Evolutionary conservation across 257 asterid genomes (phyloP), one percentile per base, ranked within the genome.

Genomic region (Solanum phureja): DNA sequence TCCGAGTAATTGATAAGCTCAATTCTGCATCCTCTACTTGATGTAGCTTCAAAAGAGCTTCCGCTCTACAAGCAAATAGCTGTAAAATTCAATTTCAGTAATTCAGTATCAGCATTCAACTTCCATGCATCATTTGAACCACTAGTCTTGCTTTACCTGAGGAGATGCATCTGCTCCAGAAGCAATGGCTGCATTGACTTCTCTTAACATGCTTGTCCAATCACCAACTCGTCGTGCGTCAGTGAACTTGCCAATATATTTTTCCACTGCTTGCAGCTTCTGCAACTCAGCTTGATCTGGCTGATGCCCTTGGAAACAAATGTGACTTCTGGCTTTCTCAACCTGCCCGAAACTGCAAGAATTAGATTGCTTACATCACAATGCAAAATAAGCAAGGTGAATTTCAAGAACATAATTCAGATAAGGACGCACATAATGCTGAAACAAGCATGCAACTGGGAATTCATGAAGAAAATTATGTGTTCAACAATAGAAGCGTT

Each of bases 31-130:
- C 96, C 9, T 95, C 98, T 71, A 92, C 86, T 66, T 90, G 95
- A 90, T 91, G 94, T 87, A 95, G 96, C 93, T 97, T 95, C 91
- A 95, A 88, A 87, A 95, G 93, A 77, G 98, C 97, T 91, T 97
- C 99, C 33, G 98, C 98, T 90, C 94, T 93, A 90, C 98, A 95
- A 49, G 98, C 95, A 87, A 87, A 90, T 60, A 97, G 92, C 99
- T 97, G 98, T 86, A 93, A 88, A 72, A 91, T 89, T 76, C 92
- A 90, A 90, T 81, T 77, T 88, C 87, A 91, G 69, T 89, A 69
- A 88, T 83, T 92, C 83, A 88, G 87, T 38, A 75, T 38, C 83
- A 75, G 21, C 83, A 76, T 76, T 76, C 42, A 76, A 76, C 58
- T 42, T 33, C 23, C 52, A 46, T 72, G 29, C 46, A 75, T 12